Evolutionary conservation across 306 rosid species (phyloP).

Genomic region (Lupinus albus): DNA sequence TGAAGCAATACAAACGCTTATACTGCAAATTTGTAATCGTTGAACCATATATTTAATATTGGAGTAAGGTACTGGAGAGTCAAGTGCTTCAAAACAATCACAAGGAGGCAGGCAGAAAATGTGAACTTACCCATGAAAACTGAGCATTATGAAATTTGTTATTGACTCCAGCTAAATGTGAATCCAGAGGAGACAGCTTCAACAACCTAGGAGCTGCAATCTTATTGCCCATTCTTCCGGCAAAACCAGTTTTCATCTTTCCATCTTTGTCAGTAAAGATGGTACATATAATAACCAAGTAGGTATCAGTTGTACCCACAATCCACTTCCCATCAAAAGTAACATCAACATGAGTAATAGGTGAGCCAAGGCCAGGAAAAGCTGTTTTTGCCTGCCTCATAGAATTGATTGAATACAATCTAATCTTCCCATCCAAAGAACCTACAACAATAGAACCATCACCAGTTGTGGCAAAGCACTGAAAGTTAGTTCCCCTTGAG

Average conservation of each 20-base stretch:
- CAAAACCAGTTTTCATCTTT: slow-evolving; percentile 77
- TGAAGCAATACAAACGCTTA: slow-evolving; percentile 18
- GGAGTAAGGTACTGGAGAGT: too few species aligned
- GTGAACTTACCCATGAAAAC: slow-evolving; percentile 87
- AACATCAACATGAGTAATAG: slow-evolving; percentile 89
- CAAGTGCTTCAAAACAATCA: too few species aligned
- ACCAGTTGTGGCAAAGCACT: slow-evolving; percentile 94
- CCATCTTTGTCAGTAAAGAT: slow-evolving; percentile 87
- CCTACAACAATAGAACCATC: slow-evolving; percentile 97
- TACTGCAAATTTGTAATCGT: not conserved
- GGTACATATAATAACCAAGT: slow-evolving; percentile 78
- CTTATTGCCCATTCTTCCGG: slow-evolving; percentile 92
- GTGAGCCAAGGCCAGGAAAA: slow-evolving; percentile 97
- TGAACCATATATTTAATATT: not conserved
- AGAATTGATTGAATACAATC: slow-evolving; percentile 77
- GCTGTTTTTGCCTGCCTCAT: slow-evolving; percentile 96
- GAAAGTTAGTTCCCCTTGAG: slow-evolving; percentile 92
- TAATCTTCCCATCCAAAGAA: slow-evolving; percentile 90
- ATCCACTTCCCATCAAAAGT: slow-evolving; percentile 97
- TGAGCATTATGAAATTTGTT: slow-evolving; percentile 90
- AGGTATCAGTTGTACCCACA: slow-evolving; percentile 86
- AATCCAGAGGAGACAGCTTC: slow-evolving; percentile 90
- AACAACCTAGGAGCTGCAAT: slow-evolving; percentile 92
- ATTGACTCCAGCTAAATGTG: slow-evolving; percentile 83
- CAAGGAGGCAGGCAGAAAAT: slow-evolving; percentile 8